Evolutionary conservation across 1,284 basidiomycete species (phyloP).

Genomic region (Cutaneotrichosporon mucoides): DNA sequence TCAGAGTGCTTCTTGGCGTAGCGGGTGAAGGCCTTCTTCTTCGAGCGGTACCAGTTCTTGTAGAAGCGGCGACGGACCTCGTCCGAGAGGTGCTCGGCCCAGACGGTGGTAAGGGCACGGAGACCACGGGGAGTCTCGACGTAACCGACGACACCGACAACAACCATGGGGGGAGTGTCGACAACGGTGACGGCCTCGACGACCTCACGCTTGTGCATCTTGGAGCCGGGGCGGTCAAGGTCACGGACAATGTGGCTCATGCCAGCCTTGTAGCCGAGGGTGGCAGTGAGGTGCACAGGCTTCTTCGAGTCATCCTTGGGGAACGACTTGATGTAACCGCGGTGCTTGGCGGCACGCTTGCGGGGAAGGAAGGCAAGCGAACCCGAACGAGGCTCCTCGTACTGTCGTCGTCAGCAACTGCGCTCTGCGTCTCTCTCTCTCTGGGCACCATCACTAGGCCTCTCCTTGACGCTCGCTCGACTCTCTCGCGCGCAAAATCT

Average conservation of each 20-base stretch:
- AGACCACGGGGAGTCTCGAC: conserved; percentile 99
- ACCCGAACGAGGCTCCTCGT: conserved; percentile 91
- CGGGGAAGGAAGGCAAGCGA: conserved; percentile 76
- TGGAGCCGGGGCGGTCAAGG: conserved; percentile 97
- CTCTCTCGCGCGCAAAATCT: neutral
- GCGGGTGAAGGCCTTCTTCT: conserved; percentile 99
- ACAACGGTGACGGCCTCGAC: conserved; percentile 96
- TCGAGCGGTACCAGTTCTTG: conserved; percentile 99
- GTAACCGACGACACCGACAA: conserved; percentile 98
- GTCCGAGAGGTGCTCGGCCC: conserved; percentile 63
- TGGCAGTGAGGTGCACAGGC: conserved; percentile 96
- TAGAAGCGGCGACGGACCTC: conserved; percentile 99
- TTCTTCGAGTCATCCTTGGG: conserved; percentile 99
- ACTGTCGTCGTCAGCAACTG: conserved; percentile 54
- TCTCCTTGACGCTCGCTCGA: neutral
- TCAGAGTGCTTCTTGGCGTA: conserved; percentile 99
- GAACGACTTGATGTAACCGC: conserved; percentile 98
- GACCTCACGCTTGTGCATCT: conserved; percentile 99
- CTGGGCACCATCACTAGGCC: neutral
- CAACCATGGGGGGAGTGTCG: conserved; percentile 95
- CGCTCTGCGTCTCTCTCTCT: neutral
- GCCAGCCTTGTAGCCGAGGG: conserved; percentile 99
- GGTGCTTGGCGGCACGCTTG: conserved; percentile 91
- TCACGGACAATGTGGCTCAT: conserved; percentile 99
- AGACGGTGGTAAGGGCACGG: conserved; percentile 69